Evolutionary conservation across 2,329 filamentous ascomycete genomes (phyloP), one percentile per base, ranked within the genome.

Genomic region (Microdochium trichocladiopsis): DNA sequence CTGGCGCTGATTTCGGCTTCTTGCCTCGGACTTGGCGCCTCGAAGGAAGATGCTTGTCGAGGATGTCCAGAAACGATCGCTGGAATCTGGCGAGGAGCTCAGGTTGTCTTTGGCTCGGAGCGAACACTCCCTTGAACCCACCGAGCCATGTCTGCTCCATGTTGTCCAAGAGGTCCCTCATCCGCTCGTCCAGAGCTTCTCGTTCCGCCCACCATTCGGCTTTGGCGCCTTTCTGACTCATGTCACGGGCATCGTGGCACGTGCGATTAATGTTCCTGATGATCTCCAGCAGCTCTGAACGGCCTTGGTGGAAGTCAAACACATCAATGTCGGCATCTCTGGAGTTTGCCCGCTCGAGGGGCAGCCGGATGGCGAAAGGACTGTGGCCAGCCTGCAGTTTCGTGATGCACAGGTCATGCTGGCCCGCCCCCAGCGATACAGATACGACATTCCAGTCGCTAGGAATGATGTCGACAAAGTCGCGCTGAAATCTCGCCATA

Each of bases 121-220:
- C 92, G 63, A 99, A 93, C n/a, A 99, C 86, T 16, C 93, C 92
- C 53, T 85, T 87, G 77, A 99, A 99, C 0, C 94, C 94, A 49
- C 93, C 92, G 4, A 99, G 81, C 94, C 94, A 99, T 22, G 94
- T 85, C 55, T 88, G 87, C 68, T 99, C 93, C 37, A 99, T 87
- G 54, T 90, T 95, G 51, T 84, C 77, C 1, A 99, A 76, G 10
- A 99, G 78, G 50, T 88, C 85, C 56, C 83, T 84, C 23, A 99
- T 76, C 10, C 90, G 84, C 28, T 73, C 72, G 63, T 99, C 94
- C 16, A 99, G 76, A 2, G 79, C 80, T 67, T 94, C 87, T 14
- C 95, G 83, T 63, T 92, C 87, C 4, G 80, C 81, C 92, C 94
- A 99, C 94, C 94, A 99, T 48, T 85, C 84, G 37, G 82, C 82